Conservation (phyloP, 306 rosid species). For the Quercus robur region DNA sequence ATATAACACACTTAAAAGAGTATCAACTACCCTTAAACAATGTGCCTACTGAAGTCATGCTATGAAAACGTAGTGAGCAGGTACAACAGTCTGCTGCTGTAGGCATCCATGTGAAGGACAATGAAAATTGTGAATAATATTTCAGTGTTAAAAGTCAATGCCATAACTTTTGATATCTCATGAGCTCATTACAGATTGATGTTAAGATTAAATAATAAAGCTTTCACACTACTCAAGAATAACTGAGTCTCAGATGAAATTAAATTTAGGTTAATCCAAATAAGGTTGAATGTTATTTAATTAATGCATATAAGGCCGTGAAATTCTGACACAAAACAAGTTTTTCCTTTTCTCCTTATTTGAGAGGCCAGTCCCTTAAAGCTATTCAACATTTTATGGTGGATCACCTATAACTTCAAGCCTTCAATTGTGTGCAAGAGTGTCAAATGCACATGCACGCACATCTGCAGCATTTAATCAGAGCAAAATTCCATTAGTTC, state of each 20-base stretch:
- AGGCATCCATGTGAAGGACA: not conserved
- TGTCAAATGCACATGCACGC: not conserved
- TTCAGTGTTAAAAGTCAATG: not conserved
- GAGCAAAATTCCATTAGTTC: not conserved
- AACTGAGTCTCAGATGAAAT: not conserved
- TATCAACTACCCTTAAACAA: conserved; percentile 5
- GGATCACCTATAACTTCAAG: not conserved
- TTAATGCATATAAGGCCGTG: too few relatives aligned
- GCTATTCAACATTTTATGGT: not conserved
- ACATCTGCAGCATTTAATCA: not conserved
- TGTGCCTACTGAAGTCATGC: not conserved
- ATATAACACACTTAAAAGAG: not conserved
- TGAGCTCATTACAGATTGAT: too few relatives aligned
- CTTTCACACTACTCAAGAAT: not conserved
- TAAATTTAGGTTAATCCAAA: not conserved
- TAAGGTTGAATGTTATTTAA: not conserved
- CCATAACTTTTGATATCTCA: not conserved
- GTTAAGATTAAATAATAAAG: not conserved
- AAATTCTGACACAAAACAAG: not conserved
- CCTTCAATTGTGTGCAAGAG: not conserved
- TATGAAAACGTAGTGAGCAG: not conserved
- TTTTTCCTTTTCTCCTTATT: not conserved
- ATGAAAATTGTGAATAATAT: not conserved
- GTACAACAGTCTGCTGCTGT: not conserved
- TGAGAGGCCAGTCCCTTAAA: not conserved